Evolutionary conservation across 1,284 basidiomycete genomes (phyloP).

Genomic region (Gomphus bonarii): DNA sequence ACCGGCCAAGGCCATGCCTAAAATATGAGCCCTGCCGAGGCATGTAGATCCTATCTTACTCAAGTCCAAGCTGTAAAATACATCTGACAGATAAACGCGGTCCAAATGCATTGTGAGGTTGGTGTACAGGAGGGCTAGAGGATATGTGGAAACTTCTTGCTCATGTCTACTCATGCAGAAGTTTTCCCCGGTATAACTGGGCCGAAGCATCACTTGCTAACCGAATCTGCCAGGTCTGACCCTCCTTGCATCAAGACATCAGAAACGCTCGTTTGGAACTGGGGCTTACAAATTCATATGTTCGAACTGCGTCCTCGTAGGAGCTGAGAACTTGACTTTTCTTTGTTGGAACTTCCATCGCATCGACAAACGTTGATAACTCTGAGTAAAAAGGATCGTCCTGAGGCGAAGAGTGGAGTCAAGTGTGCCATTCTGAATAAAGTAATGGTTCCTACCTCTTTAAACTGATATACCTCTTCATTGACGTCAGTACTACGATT

Average conservation of each 20-base stretch:
- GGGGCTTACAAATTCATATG: not conserved
- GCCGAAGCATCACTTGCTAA: not conserved
- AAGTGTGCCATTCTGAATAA: not conserved
- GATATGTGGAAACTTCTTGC: no score
- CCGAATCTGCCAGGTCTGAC: not conserved
- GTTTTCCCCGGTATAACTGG: not conserved
- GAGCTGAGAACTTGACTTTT: slow-evolving; percentile 15
- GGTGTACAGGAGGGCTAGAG: no score
- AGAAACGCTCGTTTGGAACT: no score
- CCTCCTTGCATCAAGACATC: not conserved
- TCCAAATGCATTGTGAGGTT: no score
- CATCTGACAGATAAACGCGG: no score
- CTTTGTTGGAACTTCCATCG: slow-evolving; percentile 15
- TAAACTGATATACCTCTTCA: not conserved
- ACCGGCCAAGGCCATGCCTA: no score
- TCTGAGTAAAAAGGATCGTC: slow-evolving; percentile 31
- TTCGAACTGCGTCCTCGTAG: slow-evolving; percentile 12
- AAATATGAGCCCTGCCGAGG: no score
- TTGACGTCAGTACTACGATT: not conserved
- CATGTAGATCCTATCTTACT: no score
- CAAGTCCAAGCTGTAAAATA: no score
- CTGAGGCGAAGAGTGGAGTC: slow-evolving; percentile 6
- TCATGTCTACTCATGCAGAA: no score
- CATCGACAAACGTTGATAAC: slow-evolving; percentile 27
- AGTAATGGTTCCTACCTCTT: not conserved